phyloP scores from a whole-genome alignment of 108 stramenopile genomes.

The Cyclotella distinguenda region DNA sequence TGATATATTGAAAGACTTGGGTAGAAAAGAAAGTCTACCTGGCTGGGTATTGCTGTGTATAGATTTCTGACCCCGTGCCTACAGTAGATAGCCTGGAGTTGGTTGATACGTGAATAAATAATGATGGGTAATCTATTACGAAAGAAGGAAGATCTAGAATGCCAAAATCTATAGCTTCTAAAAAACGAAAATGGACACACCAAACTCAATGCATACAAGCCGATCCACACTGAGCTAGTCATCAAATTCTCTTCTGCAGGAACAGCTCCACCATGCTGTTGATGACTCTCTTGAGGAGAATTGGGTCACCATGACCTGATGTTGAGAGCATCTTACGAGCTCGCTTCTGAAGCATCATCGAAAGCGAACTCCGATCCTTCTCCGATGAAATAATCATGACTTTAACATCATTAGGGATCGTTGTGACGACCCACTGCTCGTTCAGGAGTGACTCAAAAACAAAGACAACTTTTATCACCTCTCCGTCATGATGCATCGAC shows the following conservation, averaged over 20 bases:
- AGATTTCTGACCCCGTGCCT: background rate
- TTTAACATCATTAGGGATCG: conserved; percentile 22
- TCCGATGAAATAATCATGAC: conserved; percentile 4
- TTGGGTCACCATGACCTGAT: conserved; percentile 1
- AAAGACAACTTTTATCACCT: conserved; percentile 18
- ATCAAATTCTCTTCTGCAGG: background rate
- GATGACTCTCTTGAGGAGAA: conserved; percentile 9
- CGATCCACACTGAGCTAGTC: background rate
- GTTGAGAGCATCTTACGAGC: background rate
- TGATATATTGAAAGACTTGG: conserved; percentile 27
- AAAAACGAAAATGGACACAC: too few species aligned
- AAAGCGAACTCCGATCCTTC: conserved; percentile 8
- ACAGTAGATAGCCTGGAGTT: background rate
- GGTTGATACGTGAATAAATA: too few species aligned
- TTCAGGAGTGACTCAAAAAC: conserved; percentile 13
- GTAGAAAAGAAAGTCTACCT: conserved; percentile 6
- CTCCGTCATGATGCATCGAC: conserved; percentile 3
- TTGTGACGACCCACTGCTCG: conserved; percentile 19
- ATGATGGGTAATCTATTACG: too few species aligned
- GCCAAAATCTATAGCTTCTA: too few species aligned
- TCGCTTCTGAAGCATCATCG: background rate
- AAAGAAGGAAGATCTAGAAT: too few species aligned
- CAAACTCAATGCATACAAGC: too few species aligned
- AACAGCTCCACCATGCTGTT: conserved; percentile 1
- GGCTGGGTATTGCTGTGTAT: conserved; percentile 29